Conservation (phyloP, 1,139 yeast species). For the Lodderomyces theae region DNA sequence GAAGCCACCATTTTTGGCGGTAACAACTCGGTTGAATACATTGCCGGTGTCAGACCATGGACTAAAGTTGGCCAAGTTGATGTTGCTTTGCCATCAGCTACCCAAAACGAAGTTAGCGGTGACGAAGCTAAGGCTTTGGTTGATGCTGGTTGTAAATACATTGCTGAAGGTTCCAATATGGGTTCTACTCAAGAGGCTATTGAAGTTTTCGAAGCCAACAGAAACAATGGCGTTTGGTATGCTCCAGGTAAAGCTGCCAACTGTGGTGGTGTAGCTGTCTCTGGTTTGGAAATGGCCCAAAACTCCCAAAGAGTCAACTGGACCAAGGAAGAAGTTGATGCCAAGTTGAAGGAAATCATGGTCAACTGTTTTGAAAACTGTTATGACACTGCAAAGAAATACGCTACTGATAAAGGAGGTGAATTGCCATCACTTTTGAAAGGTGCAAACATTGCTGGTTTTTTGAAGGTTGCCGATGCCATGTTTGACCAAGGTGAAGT, state of each 20-base stretch:
- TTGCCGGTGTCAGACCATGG: slow-evolving; percentile 97
- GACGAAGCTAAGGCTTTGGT: slow-evolving; percentile 94
- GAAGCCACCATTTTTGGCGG: slow-evolving; percentile 59
- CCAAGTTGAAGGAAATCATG: slow-evolving; percentile 87
- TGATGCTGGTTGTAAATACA: slow-evolving; percentile 86
- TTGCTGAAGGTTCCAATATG: slow-evolving; percentile 99
- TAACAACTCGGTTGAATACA: slow-evolving; percentile 60
- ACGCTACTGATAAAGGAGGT: slow-evolving; percentile 67
- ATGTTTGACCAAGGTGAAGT: slow-evolving; percentile 98
- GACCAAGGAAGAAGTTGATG: slow-evolving; percentile 88
- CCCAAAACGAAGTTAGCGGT: slow-evolving; percentile 96
- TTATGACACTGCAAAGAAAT: slow-evolving; percentile 79
- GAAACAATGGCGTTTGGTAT: slow-evolving; percentile 83
- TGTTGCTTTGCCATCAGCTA: slow-evolving; percentile 96
- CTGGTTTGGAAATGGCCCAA: slow-evolving; percentile 99
- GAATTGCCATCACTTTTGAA: slow-evolving; percentile 85
- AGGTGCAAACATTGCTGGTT: slow-evolving; percentile 99
- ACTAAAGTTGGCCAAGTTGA: slow-evolving; percentile 86
- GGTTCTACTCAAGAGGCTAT: slow-evolving; percentile 98
- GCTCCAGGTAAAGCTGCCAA: slow-evolving; percentile 99
- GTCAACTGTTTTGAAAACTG: slow-evolving; percentile 90
- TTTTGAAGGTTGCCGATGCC: slow-evolving; percentile 96
- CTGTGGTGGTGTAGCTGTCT: slow-evolving; percentile 99
- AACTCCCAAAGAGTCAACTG: slow-evolving; percentile 91
- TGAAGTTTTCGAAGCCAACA: slow-evolving; percentile 85